These are phyloP conservation scores for Pythium periplocum DNA, from an alignment of 352 stramenopile species.

Conservation along the genomic window DNA sequence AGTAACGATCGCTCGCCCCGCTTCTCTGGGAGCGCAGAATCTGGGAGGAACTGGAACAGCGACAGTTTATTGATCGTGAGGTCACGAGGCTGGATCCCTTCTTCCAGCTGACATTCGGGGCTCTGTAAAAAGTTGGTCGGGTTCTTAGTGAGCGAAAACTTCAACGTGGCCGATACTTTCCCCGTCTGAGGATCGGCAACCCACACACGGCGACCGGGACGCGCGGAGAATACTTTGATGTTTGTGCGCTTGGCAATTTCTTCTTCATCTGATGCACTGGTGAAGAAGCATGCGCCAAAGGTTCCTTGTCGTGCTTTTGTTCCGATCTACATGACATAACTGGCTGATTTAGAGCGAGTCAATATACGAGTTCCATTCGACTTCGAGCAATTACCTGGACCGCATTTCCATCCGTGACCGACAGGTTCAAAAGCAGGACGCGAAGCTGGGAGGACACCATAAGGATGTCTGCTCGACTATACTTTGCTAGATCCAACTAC, in stretches of 20 bases:
- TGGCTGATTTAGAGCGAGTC: slow-evolving; percentile 1
- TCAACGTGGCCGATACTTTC: slow-evolving; percentile 77
- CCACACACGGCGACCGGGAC: slow-evolving; percentile 78
- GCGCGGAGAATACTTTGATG: slow-evolving; percentile 72
- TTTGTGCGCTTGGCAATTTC: slow-evolving; percentile 28
- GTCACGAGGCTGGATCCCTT: slow-evolving; percentile 64
- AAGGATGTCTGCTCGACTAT: slow-evolving; percentile 49
- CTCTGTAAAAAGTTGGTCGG: slow-evolving; percentile 53
- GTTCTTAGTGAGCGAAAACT: slow-evolving; percentile 74
- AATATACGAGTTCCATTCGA: too few species aligned
- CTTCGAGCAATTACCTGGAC: slow-evolving; percentile 30
- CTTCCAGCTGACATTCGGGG: slow-evolving; percentile 44
- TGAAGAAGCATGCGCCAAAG: slow-evolving; percentile 82
- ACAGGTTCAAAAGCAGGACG: slow-evolving; percentile 74
- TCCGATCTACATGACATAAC: slow-evolving; percentile 41
- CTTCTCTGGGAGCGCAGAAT: slow-evolving; percentile 42
- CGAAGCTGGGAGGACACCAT: slow-evolving; percentile 82
- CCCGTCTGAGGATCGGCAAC: slow-evolving; percentile 71
- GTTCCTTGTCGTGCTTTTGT: slow-evolving; percentile 78
- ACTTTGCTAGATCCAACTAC: slow-evolving; percentile 63
- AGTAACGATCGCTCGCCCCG: slow-evolving; percentile 46
- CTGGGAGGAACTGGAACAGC: slow-evolving; percentile 66
- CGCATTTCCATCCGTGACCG: slow-evolving; percentile 55
- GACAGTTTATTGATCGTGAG: slow-evolving; percentile 79
- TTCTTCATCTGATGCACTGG: slow-evolving; percentile 29